phyloP scores from a whole-genome alignment of 305 asterid genomes.

The Vinca major region DNA sequence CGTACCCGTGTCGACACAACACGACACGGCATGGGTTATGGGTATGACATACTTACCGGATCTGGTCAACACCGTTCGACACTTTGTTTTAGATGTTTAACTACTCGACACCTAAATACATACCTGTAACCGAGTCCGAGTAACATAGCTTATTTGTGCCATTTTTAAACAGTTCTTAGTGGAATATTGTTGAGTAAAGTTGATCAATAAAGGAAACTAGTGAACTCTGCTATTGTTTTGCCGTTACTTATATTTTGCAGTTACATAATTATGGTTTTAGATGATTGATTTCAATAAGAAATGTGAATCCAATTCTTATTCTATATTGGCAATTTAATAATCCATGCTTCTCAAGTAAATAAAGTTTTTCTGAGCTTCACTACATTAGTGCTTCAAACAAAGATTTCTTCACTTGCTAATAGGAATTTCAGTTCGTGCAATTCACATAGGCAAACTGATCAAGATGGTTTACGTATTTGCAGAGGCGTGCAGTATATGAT shows the following conservation, averaged over 20 bases:
- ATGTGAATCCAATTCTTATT: neutral
- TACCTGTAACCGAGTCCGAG: no score
- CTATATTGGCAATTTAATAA: neutral
- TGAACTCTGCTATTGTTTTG: neutral
- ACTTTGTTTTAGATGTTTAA: no score
- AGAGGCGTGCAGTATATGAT: conserved; percentile 87
- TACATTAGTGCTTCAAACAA: conserved; percentile 5
- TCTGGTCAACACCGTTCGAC: no score
- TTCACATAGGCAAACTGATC: neutral
- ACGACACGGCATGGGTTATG: no score
- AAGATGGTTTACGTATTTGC: conserved; percentile 26
- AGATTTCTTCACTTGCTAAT: neutral
- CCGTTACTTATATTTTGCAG: neutral
- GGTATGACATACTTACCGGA: no score
- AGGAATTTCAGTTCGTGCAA: neutral
- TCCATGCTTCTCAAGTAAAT: neutral
- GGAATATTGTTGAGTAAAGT: neutral
- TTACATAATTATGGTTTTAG: neutral
- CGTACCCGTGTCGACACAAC: no score
- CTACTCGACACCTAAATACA: no score
- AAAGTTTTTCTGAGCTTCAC: neutral
- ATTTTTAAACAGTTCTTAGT: neutral
- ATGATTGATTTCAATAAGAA: neutral
- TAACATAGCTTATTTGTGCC: no score
- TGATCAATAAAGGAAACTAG: neutral